Evolutionary conservation across 371 early-diverging fungal species (phyloP).

Genomic region (Dentiscutata heterogama): DNA sequence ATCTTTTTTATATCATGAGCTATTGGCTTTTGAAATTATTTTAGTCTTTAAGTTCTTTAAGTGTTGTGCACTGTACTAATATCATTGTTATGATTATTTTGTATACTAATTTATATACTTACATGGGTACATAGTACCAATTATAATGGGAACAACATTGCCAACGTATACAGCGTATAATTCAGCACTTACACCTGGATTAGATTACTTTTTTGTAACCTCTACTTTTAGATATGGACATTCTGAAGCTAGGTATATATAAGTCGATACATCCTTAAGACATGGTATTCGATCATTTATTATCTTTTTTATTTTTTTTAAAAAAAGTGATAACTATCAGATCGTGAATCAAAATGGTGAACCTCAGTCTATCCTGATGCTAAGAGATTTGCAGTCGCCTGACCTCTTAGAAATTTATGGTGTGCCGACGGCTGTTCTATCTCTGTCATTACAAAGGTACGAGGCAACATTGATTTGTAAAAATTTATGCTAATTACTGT

Average conservation of each 20-base stretch:
- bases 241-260: constrained; percentile 17
- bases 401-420: not conserved
- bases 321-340: not conserved
- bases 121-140: not conserved
- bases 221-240: constrained; percentile 31
- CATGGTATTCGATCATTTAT: not conserved
- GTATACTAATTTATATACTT: too few species aligned
- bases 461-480: too few species aligned
- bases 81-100: not conserved
- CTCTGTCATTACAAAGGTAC: constrained; percentile 13
- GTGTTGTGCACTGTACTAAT: too few species aligned
- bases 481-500: too few species aligned
- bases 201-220: constrained; percentile 14
- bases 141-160: constrained; percentile 23
- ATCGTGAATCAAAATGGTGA: constrained; percentile 6
- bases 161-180: not conserved
- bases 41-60: too few species aligned
- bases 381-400: not conserved
- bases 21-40: too few species aligned
- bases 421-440: too few species aligned
- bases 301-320: not conserved
- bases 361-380: not conserved
- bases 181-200: not conserved
- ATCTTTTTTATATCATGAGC: too few species aligned
- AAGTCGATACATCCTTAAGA: not conserved